A percentile compares a stretch with the other conserved stretches of the same genome.
These are phyloP conservation scores for Kodamaea arcana DNA, from an alignment of 1,139 yeast genomes.

Conservation along the genomic window DNA sequence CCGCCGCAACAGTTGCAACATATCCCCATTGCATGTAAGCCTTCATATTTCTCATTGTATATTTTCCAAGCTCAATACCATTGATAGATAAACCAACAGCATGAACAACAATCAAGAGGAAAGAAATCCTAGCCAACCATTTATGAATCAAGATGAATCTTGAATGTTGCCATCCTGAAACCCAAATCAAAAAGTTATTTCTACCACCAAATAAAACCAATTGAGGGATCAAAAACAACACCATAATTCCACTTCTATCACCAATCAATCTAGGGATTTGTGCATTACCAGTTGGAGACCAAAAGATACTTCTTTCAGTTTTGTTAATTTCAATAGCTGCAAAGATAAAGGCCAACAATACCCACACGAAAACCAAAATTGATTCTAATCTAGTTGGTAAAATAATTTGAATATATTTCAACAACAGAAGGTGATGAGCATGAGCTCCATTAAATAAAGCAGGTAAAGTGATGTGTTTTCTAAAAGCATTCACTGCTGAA, in stretches of 20 bases:
- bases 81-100: slow-evolving; percentile 44
- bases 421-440: slow-evolving; percentile 29
- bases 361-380: slow-evolving; percentile 32
- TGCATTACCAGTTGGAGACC: slow-evolving; percentile 21
- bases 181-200: slow-evolving; percentile 59
- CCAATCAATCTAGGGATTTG: slow-evolving; percentile 56
- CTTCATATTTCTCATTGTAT: slow-evolving; percentile 30
- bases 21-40: slow-evolving; percentile 54
- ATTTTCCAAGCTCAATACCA: slow-evolving; percentile 33
- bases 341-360: slow-evolving; percentile 41
- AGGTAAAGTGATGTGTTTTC: slow-evolving; percentile 45
- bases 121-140: slow-evolving; percentile 53
- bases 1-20: slow-evolving; percentile 38
- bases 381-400: slow-evolving; percentile 65
- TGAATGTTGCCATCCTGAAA: slow-evolving; percentile 64
- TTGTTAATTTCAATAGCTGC: slow-evolving; percentile 37
- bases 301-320: slow-evolving; percentile 30
- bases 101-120: slow-evolving; percentile 40
- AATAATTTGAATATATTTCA: slow-evolving; percentile 30
- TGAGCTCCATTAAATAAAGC: slow-evolving; percentile 43
- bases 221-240: slow-evolving; percentile 47
- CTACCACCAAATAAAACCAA: slow-evolving; percentile 58
- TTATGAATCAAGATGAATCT: slow-evolving; percentile 63
- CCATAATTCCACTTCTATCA: slow-evolving; percentile 56
- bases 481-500: slow-evolving; percentile 29